These are phyloP conservation scores for Chlamydomonas schloesseri DNA, from an alignment of 139 green algal genomes.

Conservation along the genomic window DNA sequence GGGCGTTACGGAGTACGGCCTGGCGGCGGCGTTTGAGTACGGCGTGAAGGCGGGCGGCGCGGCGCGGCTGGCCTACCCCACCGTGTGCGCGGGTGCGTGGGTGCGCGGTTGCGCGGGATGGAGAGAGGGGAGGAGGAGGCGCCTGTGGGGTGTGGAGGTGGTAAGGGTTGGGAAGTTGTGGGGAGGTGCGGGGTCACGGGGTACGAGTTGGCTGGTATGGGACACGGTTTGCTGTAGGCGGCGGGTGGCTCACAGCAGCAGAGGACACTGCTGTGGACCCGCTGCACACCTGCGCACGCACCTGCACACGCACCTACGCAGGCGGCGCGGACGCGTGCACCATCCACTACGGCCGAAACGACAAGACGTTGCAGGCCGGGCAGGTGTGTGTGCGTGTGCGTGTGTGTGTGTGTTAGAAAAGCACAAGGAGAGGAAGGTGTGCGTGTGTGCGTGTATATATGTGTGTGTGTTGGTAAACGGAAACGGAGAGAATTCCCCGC, in stretches of 20 bases:
- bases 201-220: too few species aligned
- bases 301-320: background rate
- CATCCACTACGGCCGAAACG: conserved; percentile 92
- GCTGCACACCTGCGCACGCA: too few species aligned
- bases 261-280: too few species aligned
- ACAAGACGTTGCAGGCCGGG: conserved; percentile 71
- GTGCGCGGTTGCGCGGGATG: background rate
- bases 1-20: conserved; percentile 66
- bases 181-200: too few species aligned
- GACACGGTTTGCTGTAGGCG: too few species aligned
- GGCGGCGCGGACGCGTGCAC: conserved; percentile 78
- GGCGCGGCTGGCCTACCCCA: conserved; percentile 80
- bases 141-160: background rate
- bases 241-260: too few species aligned
- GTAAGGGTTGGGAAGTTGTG: background rate
- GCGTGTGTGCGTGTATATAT: too few species aligned
- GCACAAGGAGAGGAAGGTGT: too few species aligned
- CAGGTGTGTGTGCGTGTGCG: too few species aligned
- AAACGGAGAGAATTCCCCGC: too few species aligned
- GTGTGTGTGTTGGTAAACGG: too few species aligned
- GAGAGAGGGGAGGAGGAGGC: background rate
- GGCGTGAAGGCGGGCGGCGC: conserved; percentile 71
- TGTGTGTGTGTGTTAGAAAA: too few species aligned
- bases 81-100: conserved; percentile 70
- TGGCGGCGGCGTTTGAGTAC: conserved; percentile 83